Evolutionary conservation across 164 flowering plant species (phyloP).

Genomic region (Kalanchoe fedtschenkoi): DNA sequence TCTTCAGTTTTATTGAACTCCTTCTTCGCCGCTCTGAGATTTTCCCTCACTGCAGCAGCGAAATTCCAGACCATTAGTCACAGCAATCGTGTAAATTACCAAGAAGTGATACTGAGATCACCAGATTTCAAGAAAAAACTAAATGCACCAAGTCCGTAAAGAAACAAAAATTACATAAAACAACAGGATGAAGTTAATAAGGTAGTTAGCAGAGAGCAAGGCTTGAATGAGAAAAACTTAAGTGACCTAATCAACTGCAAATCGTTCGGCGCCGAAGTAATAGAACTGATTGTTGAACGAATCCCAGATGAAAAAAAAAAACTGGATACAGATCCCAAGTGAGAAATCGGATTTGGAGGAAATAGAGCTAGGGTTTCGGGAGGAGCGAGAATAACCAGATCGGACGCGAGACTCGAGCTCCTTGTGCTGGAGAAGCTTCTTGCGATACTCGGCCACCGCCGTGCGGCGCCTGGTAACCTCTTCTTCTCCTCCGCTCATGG

Average conservation of each 20-base stretch:
- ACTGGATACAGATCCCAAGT: background rate
- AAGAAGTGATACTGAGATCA: too few species aligned
- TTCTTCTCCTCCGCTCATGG: constrained; percentile 20
- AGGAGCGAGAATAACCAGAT: constrained; percentile 24
- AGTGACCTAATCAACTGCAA: too few species aligned
- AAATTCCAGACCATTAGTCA: background rate
- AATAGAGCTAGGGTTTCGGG: background rate
- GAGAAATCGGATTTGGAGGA: background rate
- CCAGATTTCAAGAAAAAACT: too few species aligned
- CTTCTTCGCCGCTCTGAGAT: constrained; percentile 50
- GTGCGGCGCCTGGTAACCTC: constrained; percentile 49
- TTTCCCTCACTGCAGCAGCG: constrained; percentile 58
- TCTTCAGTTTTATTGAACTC: constrained; percentile 86
- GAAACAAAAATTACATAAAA: background rate
- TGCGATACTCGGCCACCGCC: constrained; percentile 51
- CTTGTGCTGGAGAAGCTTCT: constrained; percentile 68
- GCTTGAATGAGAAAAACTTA: too few species aligned
- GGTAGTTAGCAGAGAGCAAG: too few species aligned
- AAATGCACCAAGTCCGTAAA: background rate
- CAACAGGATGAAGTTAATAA: too few species aligned
- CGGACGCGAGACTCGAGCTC: constrained; percentile 68
- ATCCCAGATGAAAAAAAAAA: too few species aligned
- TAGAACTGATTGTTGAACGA: too few species aligned
- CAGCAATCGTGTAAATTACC: too few species aligned
- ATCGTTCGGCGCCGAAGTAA: too few species aligned